Conservation (phyloP, 1,284 basidiomycete genomes). For the Tranzscheliella williamsii region DNA sequence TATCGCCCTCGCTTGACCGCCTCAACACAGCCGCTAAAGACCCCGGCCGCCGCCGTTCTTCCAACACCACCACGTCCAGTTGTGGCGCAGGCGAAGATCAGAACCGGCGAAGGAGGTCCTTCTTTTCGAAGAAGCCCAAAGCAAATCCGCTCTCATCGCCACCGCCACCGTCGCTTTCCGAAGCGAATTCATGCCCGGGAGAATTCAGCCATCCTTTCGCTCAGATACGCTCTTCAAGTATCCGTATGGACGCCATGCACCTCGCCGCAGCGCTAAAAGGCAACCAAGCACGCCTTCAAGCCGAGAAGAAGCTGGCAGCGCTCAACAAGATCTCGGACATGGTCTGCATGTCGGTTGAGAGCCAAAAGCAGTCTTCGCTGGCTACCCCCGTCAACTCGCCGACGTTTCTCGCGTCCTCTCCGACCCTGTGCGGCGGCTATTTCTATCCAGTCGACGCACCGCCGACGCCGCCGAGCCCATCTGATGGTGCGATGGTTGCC, state of each 20-base stretch:
- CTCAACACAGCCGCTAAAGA: constrained; percentile 2
- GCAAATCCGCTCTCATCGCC: background rate
- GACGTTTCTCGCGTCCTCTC: constrained; percentile 4
- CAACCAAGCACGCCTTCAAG: too few species aligned
- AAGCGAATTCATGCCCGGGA: background rate
- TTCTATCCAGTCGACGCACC: constrained; percentile 14
- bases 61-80: constrained; percentile 13
- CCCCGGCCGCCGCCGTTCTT: constrained; percentile 12
- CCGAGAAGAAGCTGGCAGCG: constrained; percentile 13
- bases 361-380: constrained; percentile 2
- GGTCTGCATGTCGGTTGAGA: constrained; percentile 18
- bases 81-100: constrained; percentile 4
- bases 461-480: constrained; percentile 5
- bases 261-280: too few species aligned
- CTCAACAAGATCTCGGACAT: constrained; percentile 23
- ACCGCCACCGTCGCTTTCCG: background rate
- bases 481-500: background rate
- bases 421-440: constrained; percentile 6
- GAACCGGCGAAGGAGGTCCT: constrained; percentile 14
- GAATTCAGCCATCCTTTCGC: constrained; percentile 13
- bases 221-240: too few species aligned
- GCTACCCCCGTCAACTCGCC: constrained; percentile 4
- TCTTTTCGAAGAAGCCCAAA: constrained; percentile 21
- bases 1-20: constrained; percentile 3
- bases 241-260: too few species aligned